Evolutionary conservation across 1,139 yeast genomes (phyloP), one percentile per base, ranked within the genome.

Genomic region (Candida neerlandica): DNA sequence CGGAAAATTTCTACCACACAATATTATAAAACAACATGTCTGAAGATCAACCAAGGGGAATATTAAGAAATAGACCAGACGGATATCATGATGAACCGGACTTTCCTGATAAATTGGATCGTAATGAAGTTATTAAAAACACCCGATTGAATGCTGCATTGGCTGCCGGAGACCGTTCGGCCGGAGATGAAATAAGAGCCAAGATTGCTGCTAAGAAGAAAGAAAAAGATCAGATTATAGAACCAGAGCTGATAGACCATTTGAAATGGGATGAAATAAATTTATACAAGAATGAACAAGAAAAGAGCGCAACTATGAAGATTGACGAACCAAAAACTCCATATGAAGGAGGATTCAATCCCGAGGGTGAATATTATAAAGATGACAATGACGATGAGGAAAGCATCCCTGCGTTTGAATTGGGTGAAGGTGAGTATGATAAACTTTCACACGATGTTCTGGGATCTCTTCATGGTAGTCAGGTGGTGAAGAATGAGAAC

Each of bases 291-390:
- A 78, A 86, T 16, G 94, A 87, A 63, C 85, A 80, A 61, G 89
- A 85, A 58, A 84, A 86, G 64, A 70, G 79, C 29, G 82, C 92
- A 32, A 85, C 89, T 41, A 86, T 86, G 92, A 81, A 83, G 66
- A 91, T 94, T 46, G 96, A 90, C 60, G 99, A 94, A 67, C 99
- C 99, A 34, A 94, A 94, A 73, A 94, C 99, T 1, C 99, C 99
- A 2, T 94, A 88, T 64, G 96, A 89, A 63, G 96, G 96, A 18
- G 96, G 97, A 0, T 88, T 89, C 41, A 88, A 89, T 59, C 96
- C 95, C 2, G 80, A 82, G 51, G 81, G 84, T 11, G 97, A 92
- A 58, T 95, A 92, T 64, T 91, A 91, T 63, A 78, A 82, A 55
- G 80, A 80, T 2, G 92, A 85, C 55, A 86, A 84, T 45, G 94